Percentiles rank a stretch among this genome's conserved stretches.
Conservation (phyloP, 495 filamentous ascomycete species). For the Aspergillus biplanus region DNA sequence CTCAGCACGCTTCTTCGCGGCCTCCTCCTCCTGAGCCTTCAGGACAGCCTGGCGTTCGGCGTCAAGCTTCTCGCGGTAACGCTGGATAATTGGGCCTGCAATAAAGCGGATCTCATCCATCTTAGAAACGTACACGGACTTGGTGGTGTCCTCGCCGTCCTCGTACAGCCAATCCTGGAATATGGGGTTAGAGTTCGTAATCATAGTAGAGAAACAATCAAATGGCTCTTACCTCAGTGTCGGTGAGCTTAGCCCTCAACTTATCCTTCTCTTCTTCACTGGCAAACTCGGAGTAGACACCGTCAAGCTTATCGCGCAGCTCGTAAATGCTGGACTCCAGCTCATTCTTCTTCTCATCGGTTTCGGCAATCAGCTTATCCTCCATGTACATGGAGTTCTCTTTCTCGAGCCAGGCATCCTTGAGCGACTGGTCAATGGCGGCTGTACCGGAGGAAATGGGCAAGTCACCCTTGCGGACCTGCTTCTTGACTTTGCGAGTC, state of each 20-base stretch:
- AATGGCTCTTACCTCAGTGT: conserved; percentile 71
- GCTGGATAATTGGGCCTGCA: conserved; percentile 89
- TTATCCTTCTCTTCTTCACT: conserved; percentile 91
- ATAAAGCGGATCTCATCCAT: conserved; percentile 93
- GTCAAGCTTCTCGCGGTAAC: conserved; percentile 92
- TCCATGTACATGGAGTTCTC: conserved; percentile 94
- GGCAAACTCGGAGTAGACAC: conserved; percentile 84
- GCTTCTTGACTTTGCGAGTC: conserved; percentile 99
- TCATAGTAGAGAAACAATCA: not conserved
- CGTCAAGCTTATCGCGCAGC: conserved; percentile 89
- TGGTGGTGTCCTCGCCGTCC: conserved; percentile 93
- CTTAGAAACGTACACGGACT: conserved; percentile 90
- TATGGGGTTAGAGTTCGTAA: conserved; percentile 15
- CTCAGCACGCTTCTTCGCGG: conserved; percentile 77
- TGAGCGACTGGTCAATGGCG: conserved; percentile 69
- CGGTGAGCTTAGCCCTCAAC: conserved; percentile 76
- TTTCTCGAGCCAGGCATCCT: conserved; percentile 70
- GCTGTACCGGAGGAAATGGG: conserved; percentile 83
- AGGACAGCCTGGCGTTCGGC: conserved; percentile 79
- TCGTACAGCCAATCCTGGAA: conserved; percentile 96
- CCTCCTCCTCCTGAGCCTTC: conserved; percentile 79
- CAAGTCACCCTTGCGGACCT: conserved; percentile 96
- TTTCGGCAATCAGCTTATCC: conserved; percentile 97
- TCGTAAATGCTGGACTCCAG: conserved; percentile 98
- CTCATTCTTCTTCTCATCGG: conserved; percentile 99